phyloP scores from a whole-genome alignment of 352 stramenopile species.

The Globisporangium takayamanum region DNA sequence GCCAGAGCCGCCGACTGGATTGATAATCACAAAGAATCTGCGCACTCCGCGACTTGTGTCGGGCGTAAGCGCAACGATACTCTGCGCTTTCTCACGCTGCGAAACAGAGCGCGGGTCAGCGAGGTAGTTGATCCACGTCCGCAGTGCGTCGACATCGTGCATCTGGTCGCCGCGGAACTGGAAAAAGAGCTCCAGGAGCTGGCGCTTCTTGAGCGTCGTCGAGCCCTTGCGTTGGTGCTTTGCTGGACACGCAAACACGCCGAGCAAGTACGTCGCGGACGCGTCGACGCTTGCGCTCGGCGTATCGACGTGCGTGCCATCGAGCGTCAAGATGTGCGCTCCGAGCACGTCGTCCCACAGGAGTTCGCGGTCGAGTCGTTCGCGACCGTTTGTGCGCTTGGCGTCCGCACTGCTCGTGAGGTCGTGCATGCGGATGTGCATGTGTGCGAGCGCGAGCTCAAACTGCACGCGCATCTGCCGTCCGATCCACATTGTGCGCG shows the following conservation, averaged over 20 bases:
- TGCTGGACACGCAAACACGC: constrained; percentile 37
- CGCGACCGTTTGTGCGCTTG: neutral
- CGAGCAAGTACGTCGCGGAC: constrained; percentile 29
- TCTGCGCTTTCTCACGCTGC: constrained; percentile 15
- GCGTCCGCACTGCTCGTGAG: neutral
- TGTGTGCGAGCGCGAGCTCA: constrained; percentile 6
- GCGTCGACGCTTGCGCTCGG: constrained; percentile 12
- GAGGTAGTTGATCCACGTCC: constrained; percentile 39
- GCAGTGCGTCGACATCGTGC: constrained; percentile 25
- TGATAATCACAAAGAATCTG: constrained; percentile 66
- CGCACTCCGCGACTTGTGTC: constrained; percentile 13
- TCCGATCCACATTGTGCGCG: constrained; percentile 13
- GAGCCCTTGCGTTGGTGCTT: constrained; percentile 16
- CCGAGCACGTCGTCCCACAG: constrained; percentile 47
- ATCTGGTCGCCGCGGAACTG: constrained; percentile 34
- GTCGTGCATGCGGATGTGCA: constrained; percentile 9
- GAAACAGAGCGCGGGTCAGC: constrained; percentile 34
- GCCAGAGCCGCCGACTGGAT: constrained; percentile 54
- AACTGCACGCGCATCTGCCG: constrained; percentile 7
- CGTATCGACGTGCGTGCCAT: constrained; percentile 28
- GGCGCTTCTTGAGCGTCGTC: constrained; percentile 30
- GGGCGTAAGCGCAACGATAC: constrained; percentile 26
- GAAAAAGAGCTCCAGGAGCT: constrained; percentile 40
- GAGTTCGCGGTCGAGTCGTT: constrained; percentile 16
- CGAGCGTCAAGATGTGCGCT: constrained; percentile 39